Evolutionary conservation across 2,329 filamentous ascomycete genomes (phyloP).

Genomic region (Pseudocercospora cruenta): DNA sequence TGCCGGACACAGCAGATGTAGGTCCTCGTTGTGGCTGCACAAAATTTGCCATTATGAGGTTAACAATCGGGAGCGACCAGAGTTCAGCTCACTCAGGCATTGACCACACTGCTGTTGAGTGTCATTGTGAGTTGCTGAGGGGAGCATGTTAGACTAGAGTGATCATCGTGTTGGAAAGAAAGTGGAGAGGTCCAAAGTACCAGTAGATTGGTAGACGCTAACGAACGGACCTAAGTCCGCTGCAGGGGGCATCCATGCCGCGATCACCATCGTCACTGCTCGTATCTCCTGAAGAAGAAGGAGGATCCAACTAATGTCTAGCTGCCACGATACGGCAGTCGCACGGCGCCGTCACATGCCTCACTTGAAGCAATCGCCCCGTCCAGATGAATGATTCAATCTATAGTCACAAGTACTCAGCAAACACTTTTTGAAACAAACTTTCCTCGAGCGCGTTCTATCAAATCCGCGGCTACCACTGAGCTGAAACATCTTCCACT

Average conservation of each 20-base stretch:
- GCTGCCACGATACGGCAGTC: neutral
- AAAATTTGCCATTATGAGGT: too few relatives aligned
- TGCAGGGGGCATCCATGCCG: neutral
- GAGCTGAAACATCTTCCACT: neutral
- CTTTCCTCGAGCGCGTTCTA: neutral
- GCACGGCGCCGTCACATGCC: neutral
- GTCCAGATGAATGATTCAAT: neutral
- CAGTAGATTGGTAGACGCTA: neutral
- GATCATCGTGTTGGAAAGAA: too few relatives aligned
- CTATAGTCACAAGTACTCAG: conserved; percentile 1
- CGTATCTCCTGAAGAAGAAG: neutral
- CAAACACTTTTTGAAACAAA: conserved; percentile 1
- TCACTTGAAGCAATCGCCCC: neutral
- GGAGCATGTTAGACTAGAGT: too few relatives aligned
- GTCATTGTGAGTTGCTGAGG: too few relatives aligned
- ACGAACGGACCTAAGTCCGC: neutral
- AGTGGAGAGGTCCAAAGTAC: too few relatives aligned
- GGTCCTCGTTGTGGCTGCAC: too few relatives aligned
- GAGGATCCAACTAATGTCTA: neutral
- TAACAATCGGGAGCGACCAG: too few relatives aligned
- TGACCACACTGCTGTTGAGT: too few relatives aligned
- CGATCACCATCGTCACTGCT: neutral
- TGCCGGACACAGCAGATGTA: too few relatives aligned
- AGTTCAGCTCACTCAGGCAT: too few relatives aligned
- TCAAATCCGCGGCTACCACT: neutral